phyloP scores from a whole-genome alignment of 352 stramenopile species.

The Phytophthora ohioensis region DNA sequence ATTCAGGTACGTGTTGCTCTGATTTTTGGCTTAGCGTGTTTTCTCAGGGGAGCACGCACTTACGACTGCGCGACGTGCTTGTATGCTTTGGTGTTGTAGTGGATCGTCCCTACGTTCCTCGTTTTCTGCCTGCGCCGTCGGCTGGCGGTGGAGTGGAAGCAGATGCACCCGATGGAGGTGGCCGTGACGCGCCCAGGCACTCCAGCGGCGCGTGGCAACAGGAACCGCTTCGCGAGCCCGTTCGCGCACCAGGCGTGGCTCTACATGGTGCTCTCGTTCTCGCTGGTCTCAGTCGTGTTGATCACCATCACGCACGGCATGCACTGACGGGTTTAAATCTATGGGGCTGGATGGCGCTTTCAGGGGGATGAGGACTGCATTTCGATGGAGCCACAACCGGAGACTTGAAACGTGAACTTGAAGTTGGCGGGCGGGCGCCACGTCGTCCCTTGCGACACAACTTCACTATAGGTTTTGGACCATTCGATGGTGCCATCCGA shows the following conservation, averaged over 20 bases:
- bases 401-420: constrained; percentile 19
- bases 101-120: constrained; percentile 83
- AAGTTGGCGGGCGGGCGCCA: constrained; percentile 16
- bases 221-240: constrained; percentile 82
- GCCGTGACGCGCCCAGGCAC: constrained; percentile 33
- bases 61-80: constrained; percentile 43
- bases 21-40: constrained; percentile 32
- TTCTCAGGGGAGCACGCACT: constrained; percentile 39
- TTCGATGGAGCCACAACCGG: constrained; percentile 13
- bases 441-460: constrained; percentile 2
- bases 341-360: neutral
- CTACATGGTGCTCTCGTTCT: constrained; percentile 72
- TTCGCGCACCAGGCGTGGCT: constrained; percentile 75
- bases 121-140: constrained; percentile 76
- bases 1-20: constrained; percentile 68
- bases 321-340: constrained; percentile 24
- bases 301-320: constrained; percentile 80
- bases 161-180: constrained; percentile 46
- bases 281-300: constrained; percentile 63
- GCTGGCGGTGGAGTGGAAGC: constrained; percentile 52
- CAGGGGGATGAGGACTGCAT: constrained; percentile 1
- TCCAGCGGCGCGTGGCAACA: constrained; percentile 30
- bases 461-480: constrained; percentile 2
- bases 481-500: neutral
- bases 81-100: constrained; percentile 53